Evolutionary conservation across 306 rosid genomes (phyloP).

Genomic region (Prunus mongolica): DNA sequence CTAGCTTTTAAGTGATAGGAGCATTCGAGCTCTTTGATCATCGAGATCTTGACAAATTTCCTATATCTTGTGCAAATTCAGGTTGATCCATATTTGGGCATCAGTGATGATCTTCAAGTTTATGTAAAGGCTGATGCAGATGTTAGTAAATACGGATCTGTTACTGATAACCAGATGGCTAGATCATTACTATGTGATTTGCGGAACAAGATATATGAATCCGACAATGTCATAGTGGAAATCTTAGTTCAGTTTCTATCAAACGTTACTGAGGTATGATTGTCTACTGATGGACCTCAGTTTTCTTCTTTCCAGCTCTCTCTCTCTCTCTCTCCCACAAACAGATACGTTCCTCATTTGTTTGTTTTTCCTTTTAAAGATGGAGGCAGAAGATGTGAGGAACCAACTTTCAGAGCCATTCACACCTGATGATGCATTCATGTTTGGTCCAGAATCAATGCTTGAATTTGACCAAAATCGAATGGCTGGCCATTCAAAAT

Average conservation of each 20-base stretch:
- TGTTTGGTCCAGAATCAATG: slow-evolving; percentile 76
- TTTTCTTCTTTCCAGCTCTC: not conserved
- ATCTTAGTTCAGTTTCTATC: slow-evolving; percentile 57
- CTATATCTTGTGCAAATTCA: slow-evolving; percentile 25
- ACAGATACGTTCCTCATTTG: slow-evolving; percentile 3
- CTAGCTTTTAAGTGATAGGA: not conserved
- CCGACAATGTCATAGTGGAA: slow-evolving; percentile 43
- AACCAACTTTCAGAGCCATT: slow-evolving; percentile 61
- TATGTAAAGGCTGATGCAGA: slow-evolving; percentile 61
- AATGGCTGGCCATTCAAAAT: slow-evolving; percentile 35
- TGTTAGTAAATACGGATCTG: slow-evolving; percentile 58
- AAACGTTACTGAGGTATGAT: slow-evolving; percentile 54
- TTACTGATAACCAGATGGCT: slow-evolving; percentile 66
- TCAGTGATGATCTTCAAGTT: slow-evolving; percentile 71
- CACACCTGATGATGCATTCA: slow-evolving; percentile 79
- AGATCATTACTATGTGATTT: slow-evolving; percentile 50
- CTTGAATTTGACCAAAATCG: slow-evolving; percentile 44
- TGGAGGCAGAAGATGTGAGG: slow-evolving; percentile 58
- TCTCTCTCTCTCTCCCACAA: not conserved
- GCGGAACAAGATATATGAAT: slow-evolving; percentile 52
- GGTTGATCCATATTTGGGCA: slow-evolving; percentile 84
- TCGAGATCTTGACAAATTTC: not conserved
- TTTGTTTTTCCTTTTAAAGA: slow-evolving; percentile 49
- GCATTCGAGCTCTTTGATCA: not conserved
- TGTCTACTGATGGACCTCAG: slow-evolving; percentile 5